phyloP scores from a whole-genome alignment of 2,329 filamentous ascomycete genomes.

The Sordariomycetes sp. region DNA sequence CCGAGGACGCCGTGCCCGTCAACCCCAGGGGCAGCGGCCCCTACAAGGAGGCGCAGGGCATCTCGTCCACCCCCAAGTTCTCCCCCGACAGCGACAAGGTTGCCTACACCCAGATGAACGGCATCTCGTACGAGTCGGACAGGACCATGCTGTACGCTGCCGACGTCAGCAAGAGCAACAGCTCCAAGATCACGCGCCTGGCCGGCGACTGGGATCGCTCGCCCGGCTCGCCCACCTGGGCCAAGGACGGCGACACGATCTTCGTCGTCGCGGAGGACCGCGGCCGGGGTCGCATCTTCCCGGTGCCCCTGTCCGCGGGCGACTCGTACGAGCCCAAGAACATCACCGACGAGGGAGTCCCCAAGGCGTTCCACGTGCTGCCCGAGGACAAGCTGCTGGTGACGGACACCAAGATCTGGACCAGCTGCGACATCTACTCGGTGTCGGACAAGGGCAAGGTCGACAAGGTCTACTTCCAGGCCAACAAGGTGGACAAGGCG shows the following conservation, averaged over 20 bases:
- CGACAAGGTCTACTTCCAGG: constrained; percentile 2
- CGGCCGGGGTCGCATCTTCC: constrained; percentile 4
- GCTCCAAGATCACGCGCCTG: constrained; percentile 2
- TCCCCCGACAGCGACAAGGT: constrained; percentile 2
- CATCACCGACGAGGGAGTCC: constrained; percentile 3
- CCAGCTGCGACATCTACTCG: constrained; percentile 4
- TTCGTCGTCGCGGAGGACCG: constrained; percentile 1
- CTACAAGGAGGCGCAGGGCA: constrained; percentile 1
- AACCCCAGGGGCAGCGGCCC: constrained; percentile 1
- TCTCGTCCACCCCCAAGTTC: constrained; percentile 1
- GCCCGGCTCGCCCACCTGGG: background rate
- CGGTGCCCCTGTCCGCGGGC: constrained; percentile 1
- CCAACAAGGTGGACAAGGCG: constrained; percentile 2
- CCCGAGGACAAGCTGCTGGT: constrained; percentile 1
- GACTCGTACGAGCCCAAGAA: constrained; percentile 3
- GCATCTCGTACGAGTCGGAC: constrained; percentile 5
- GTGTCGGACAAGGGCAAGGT: background rate
- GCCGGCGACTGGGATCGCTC: constrained; percentile 4
- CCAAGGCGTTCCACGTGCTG: constrained; percentile 1
- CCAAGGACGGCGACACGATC: constrained; percentile 3
- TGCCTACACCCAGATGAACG: constrained; percentile 3
- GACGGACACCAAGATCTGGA: constrained; percentile 4
- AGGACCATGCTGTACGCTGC: constrained; percentile 2
- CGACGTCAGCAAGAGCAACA: background rate
- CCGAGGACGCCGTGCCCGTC: constrained; percentile 3